Evolutionary conservation across 768 basidiomycete species (phyloP).

Genomic region (Mycena haematopus): DNA sequence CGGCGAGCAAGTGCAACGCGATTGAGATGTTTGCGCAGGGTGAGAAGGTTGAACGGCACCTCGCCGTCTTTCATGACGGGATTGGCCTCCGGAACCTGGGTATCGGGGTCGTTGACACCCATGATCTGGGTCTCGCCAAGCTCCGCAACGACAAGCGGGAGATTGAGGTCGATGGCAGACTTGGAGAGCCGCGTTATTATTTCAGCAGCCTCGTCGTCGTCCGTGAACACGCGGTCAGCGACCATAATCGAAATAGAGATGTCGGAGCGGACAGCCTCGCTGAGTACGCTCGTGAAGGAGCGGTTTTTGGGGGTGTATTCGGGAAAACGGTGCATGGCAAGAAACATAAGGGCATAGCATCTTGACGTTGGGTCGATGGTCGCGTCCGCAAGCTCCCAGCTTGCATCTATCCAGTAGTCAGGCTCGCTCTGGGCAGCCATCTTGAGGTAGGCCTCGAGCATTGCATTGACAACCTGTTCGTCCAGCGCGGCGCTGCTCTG

Average conservation of each 20-base stretch:
- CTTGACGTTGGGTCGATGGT: constrained; percentile 62
- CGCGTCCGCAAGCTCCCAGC: constrained; percentile 62
- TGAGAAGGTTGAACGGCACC: constrained; percentile 78
- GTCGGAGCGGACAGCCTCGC: constrained; percentile 52
- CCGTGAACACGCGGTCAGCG: constrained; percentile 60
- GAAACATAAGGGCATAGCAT: constrained; percentile 76
- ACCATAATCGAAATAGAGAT: constrained; percentile 60
- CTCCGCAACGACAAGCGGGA: constrained; percentile 56
- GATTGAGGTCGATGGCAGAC: constrained; percentile 62
- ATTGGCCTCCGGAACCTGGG: constrained; percentile 63
- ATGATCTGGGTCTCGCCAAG: constrained; percentile 61
- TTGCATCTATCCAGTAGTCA: constrained; percentile 65
- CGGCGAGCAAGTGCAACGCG: constrained; percentile 67
- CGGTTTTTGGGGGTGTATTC: constrained; percentile 30
- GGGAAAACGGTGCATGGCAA: constrained; percentile 58
- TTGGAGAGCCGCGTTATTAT: constrained; percentile 63
- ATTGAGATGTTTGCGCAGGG: constrained; percentile 72
- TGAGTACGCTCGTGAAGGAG: constrained; percentile 46
- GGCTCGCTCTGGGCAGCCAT: constrained; percentile 59
- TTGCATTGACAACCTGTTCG: constrained; percentile 66
- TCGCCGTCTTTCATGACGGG: constrained; percentile 57
- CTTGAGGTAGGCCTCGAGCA: constrained; percentile 68
- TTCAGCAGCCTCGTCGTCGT: constrained; percentile 60
- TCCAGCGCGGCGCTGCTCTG: constrained; percentile 41
- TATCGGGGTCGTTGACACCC: constrained; percentile 48